These are phyloP conservation scores for Ascomycota sp. DNA, from an alignment of 2,329 filamentous ascomycete species.

Conservation along the genomic window DNA sequence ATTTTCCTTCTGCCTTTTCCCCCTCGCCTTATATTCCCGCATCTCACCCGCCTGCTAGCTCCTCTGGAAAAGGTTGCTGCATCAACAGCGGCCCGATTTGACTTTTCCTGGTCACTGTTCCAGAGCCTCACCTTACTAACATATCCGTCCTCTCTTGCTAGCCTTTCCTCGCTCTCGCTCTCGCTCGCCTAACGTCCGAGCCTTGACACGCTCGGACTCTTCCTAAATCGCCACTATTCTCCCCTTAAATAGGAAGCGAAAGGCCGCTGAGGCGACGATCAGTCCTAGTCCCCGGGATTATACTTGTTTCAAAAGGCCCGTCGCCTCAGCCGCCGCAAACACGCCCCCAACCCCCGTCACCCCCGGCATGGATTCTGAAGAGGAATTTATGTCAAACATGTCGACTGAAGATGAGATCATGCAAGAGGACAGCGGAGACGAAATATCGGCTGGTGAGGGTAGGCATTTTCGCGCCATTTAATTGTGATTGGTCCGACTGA, in stretches of 20 bases:
- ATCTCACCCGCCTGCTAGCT: background rate
- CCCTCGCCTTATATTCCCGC: background rate
- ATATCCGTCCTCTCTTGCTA: background rate
- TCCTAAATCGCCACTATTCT: conserved; percentile 29
- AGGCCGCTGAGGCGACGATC: conserved; percentile 42
- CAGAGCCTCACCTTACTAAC: too few relatives aligned
- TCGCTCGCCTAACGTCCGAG: background rate
- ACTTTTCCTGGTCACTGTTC: too few relatives aligned
- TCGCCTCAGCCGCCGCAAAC: conserved; percentile 33
- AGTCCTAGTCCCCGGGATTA: conserved; percentile 20
- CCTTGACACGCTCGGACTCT: background rate
- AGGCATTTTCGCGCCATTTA: conserved; percentile 5
- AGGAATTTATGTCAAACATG: conserved; percentile 70
- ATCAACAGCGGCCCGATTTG: too few relatives aligned
- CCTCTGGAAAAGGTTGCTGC: background rate
- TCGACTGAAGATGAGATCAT: conserved; percentile 54
- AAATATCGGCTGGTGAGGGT: conserved; percentile 32
- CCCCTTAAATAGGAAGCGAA: conserved; percentile 35
- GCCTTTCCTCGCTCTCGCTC: background rate
- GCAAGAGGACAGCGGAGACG: conserved; percentile 59
- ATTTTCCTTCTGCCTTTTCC: background rate
- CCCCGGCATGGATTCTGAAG: conserved; percentile 75
- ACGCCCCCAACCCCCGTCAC: conserved; percentile 31
- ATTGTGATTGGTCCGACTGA: background rate
- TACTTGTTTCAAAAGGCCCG: conserved; percentile 28